These are phyloP conservation scores for Lotus japonicus DNA, from an alignment of 306 rosid species.

Conservation along the genomic window DNA sequence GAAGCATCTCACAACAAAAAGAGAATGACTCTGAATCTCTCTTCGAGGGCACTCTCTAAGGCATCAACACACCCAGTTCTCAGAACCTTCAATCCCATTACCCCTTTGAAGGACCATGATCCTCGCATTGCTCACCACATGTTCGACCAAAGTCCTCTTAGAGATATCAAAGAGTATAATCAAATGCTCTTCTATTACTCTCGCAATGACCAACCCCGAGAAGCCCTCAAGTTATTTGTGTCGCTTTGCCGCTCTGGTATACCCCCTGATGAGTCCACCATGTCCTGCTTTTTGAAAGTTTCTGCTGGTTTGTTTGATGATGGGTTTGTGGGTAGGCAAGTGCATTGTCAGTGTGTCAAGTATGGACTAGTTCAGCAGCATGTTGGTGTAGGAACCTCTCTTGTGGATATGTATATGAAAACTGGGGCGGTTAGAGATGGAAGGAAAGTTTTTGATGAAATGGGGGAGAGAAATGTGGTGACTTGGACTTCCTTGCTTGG, in stretches of 20 bases:
- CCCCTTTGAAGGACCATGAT: neutral
- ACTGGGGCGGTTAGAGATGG: conserved; percentile 45
- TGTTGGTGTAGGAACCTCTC: conserved; percentile 62
- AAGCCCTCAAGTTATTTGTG: conserved; percentile 41
- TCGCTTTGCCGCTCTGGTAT: conserved; percentile 31
- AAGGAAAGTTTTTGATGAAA: conserved; percentile 59
- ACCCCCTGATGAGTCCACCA: conserved; percentile 30
- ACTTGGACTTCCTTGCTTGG: conserved; percentile 70
- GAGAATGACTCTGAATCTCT: conserved; percentile 21
- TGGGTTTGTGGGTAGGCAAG: conserved; percentile 37
- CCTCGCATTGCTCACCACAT: neutral
- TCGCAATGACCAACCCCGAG: conserved; percentile 32
- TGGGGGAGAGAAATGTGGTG: conserved; percentile 55
- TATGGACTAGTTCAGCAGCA: conserved; percentile 45
- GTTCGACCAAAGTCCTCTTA: conserved; percentile 44
- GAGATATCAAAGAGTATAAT: conserved; percentile 26
- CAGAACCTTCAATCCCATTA: too few relatives aligned
- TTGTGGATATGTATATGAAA: conserved; percentile 83
- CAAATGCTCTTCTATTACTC: conserved; percentile 42
- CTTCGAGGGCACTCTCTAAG: neutral
- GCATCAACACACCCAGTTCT: conserved; percentile 3
- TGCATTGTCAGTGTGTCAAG: conserved; percentile 59
- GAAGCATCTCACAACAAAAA: neutral
- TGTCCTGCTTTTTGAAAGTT: conserved; percentile 49
- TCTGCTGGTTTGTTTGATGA: conserved; percentile 42